Evolutionary conservation across 116 monocot species (phyloP).

Genomic region (Phalaenopsis hybrid): DNA sequence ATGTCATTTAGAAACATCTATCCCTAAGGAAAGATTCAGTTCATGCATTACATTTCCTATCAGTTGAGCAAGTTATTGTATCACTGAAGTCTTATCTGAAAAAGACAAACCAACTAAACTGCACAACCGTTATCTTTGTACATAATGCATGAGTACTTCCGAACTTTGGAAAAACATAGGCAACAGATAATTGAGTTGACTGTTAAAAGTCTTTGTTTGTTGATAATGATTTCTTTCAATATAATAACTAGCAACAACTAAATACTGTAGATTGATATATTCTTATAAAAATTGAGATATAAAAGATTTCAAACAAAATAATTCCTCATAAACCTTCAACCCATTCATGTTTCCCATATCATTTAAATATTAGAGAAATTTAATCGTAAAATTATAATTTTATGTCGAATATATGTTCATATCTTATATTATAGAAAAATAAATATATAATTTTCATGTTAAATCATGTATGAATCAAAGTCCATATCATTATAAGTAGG

Average conservation of each 20-base stretch:
- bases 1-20: constrained; percentile 85
- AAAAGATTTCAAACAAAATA: constrained; percentile 50
- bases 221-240: constrained; percentile 57
- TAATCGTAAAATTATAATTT: too few relatives aligned
- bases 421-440: too few relatives aligned
- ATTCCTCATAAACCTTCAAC: constrained; percentile 45
- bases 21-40: constrained; percentile 79
- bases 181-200: constrained; percentile 36
- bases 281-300: constrained; percentile 38
- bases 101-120: constrained; percentile 74
- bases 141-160: constrained; percentile 64
- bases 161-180: constrained; percentile 37
- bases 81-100: constrained; percentile 74
- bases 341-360: too few relatives aligned
- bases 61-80: constrained; percentile 68
- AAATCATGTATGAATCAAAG: too few relatives aligned
- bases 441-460: too few relatives aligned
- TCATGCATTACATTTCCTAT: constrained; percentile 73
- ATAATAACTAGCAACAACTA: constrained; percentile 49
- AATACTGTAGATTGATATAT: constrained; percentile 31
- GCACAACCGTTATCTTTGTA: constrained; percentile 65
- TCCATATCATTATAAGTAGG: too few relatives aligned
- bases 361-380: too few relatives aligned
- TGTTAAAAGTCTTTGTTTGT: constrained; percentile 32
- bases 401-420: too few relatives aligned